Percentiles rank a stretch among this genome's conserved stretches.
phyloP scores from a whole-genome alignment of 148 eudicot species.

The Silene uniflora region DNA sequence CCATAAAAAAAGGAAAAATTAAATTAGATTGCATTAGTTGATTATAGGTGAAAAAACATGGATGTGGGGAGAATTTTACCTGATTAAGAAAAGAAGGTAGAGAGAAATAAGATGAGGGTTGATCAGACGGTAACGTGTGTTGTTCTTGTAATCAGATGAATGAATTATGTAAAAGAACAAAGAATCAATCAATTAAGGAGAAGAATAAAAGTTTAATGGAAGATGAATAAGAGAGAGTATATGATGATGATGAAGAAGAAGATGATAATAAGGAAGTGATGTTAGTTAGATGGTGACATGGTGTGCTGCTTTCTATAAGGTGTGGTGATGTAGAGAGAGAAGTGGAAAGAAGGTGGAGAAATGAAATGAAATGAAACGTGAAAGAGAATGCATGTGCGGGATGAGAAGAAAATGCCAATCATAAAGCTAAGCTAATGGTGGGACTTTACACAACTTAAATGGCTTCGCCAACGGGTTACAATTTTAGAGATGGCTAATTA shows the following conservation, averaged over 20 bases:
- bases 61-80: neutral
- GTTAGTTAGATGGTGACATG: neutral
- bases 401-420: slow-evolving; percentile 27
- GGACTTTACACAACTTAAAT: neutral
- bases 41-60: neutral
- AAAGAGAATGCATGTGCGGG: slow-evolving; percentile 7
- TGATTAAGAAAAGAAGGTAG: too few relatives aligned
- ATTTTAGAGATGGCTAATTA: neutral
- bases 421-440: slow-evolving; percentile 17
- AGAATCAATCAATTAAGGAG: too few relatives aligned
- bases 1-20: too few relatives aligned
- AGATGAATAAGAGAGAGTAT: neutral
- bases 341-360: neutral
- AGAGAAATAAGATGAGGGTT: too few relatives aligned
- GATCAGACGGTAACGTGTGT: too few relatives aligned
- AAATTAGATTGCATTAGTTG: neutral
- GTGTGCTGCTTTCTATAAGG: slow-evolving; percentile 11
- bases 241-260: neutral
- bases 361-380: neutral
- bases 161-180: too few relatives aligned
- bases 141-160: too few relatives aligned
- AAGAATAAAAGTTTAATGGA: neutral
- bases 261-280: neutral
- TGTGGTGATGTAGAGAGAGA: slow-evolving; percentile 7
- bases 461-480: neutral